phyloP scores from a whole-genome alignment of 805 yeast species.

The Candida pini region DNA sequence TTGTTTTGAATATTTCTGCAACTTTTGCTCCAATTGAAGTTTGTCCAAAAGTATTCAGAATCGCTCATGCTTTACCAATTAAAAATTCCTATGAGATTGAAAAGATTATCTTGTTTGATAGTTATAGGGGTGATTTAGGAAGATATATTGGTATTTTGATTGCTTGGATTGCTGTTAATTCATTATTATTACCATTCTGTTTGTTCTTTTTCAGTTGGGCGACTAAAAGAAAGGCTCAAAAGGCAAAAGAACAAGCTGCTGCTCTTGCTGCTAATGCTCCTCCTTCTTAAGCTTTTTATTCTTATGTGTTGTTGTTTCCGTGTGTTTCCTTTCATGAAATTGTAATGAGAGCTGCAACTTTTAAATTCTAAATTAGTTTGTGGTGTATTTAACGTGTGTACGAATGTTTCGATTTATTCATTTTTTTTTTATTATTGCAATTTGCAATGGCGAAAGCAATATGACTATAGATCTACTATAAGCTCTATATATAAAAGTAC shows the following conservation, averaged over 20 bases:
- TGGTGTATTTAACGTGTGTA: no score
- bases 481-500: no score
- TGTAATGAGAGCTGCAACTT: no score
- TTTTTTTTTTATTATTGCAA: no score
- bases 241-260: no score
- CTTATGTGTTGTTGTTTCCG: no score
- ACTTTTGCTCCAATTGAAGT: constrained; percentile 62
- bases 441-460: no score
- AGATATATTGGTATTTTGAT: constrained; percentile 16
- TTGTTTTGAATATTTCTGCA: constrained; percentile 61
- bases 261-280: neutral
- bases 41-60: constrained; percentile 50
- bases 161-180: constrained; percentile 18
- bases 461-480: no score
- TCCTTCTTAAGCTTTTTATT: neutral
- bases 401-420: no score
- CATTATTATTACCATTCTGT: constrained; percentile 2
- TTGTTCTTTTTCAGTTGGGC: constrained; percentile 9
- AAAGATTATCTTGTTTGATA: constrained; percentile 52
- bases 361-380: no score
- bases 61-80: constrained; percentile 66
- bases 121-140: constrained; percentile 44
- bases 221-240: constrained; percentile 8
- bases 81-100: constrained; percentile 59
- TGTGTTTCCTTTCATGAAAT: no score